A percentile compares a stretch with the other conserved stretches of the same genome.
Conservation (phyloP, 1,139 yeast genomes). For the Taphrina pruni region DNA sequence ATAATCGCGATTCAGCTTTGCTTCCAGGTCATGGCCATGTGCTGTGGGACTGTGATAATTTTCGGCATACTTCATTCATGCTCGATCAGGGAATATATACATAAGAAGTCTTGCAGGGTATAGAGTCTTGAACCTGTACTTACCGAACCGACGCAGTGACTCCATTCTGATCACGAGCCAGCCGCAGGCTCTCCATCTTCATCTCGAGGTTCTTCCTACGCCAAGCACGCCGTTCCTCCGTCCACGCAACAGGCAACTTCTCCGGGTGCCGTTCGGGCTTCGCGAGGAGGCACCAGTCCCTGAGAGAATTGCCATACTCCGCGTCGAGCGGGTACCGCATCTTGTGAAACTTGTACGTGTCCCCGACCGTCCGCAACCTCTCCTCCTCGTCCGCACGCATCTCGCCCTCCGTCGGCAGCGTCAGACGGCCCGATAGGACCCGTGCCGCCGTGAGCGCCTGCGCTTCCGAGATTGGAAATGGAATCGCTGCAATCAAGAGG, state of each 20-base stretch:
- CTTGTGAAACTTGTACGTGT: conserved; percentile 47
- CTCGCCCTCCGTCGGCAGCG: conserved; percentile 56
- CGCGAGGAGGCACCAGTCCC: conserved; percentile 27
- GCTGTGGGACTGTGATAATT: too few relatives aligned
- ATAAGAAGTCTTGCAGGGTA: too few relatives aligned
- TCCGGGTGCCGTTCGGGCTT: conserved; percentile 4
- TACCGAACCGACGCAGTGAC: neutral
- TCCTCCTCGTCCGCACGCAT: conserved; percentile 56
- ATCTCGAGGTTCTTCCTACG: conserved; percentile 18
- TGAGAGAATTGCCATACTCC: conserved; percentile 21
- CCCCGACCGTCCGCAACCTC: conserved; percentile 53
- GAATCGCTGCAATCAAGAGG: conserved; percentile 61
- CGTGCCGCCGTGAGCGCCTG: conserved; percentile 55
- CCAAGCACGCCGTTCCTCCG: conserved; percentile 28
- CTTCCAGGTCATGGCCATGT: too few relatives aligned
- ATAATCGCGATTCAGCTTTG: too few relatives aligned
- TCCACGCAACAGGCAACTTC: conserved; percentile 33
- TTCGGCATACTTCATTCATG: too few relatives aligned
- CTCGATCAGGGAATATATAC: too few relatives aligned
- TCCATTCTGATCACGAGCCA: conserved; percentile 3
- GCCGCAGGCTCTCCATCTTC: conserved; percentile 25
- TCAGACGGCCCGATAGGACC: conserved; percentile 59
- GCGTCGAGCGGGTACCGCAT: conserved; percentile 33
- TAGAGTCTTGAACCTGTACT: neutral
- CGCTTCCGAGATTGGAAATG: conserved; percentile 65